Percentiles rank a stretch among this genome's conserved stretches.
These are phyloP conservation scores for Eucalyptus victrix DNA, from an alignment of 345 rosid genomes.

Conservation along the genomic window DNA sequence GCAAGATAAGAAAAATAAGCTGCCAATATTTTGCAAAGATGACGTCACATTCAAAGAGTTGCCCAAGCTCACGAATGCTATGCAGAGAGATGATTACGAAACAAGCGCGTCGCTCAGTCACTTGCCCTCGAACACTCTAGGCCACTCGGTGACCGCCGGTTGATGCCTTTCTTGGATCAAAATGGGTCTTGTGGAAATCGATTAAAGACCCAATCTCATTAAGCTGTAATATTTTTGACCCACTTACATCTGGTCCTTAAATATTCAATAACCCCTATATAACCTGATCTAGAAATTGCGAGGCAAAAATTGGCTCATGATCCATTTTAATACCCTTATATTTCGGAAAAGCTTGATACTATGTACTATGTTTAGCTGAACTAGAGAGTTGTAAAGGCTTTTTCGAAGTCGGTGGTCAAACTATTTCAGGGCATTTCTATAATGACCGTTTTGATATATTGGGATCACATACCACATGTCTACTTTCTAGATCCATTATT, in stretches of 20 bases:
- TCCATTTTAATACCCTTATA: background rate
- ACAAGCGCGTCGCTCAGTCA: too few species aligned
- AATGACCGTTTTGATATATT: background rate
- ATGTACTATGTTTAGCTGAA: too few species aligned
- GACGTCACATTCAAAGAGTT: too few species aligned
- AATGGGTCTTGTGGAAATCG: too few species aligned
- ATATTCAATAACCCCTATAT: background rate
- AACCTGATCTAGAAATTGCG: too few species aligned
- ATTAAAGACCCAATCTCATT: too few species aligned
- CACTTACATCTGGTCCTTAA: background rate
- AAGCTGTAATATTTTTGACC: too few species aligned
- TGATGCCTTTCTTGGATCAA: too few species aligned
- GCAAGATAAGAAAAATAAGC: background rate
- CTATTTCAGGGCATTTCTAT: accelerated
- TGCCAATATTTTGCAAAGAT: too few species aligned
- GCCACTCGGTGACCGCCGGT: accelerated
- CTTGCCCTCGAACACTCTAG: too few species aligned
- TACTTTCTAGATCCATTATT: background rate
- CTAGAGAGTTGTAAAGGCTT: background rate
- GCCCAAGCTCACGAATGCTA: too few species aligned
- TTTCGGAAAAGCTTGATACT: background rate
- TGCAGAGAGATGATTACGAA: too few species aligned
- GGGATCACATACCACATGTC: accelerated
- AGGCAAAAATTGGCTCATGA: background rate
- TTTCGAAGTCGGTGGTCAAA: background rate